Evolutionary conservation across 345 rosid species (phyloP), one percentile per base, ranked within the genome.

Genomic region (Pseudoturritis turrita): DNA sequence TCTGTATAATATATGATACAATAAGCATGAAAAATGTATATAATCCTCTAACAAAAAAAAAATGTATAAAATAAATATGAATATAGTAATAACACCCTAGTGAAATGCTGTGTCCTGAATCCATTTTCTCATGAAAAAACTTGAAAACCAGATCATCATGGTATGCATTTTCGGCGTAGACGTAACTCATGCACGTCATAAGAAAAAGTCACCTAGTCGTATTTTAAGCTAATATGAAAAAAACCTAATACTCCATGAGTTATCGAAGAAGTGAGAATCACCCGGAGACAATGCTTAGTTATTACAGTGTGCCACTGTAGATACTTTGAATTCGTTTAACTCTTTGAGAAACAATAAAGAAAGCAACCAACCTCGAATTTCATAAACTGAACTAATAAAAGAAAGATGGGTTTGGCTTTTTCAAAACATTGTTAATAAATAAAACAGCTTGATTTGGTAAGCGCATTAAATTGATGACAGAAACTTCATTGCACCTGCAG

Each of bases 391-490:
- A 31, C 61, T 50, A 40, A 39, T 58, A 74, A 65, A 65, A 28
- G 59, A 49, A 44, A 37, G 61, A 62, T 61, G 36, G 40, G 11
- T 36, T 49, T 35, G 10, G 28, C 11, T 10, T 8, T 47, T 15
- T 22, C 2, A 2, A 45, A 33, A 46, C 31, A 18, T 44, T 54
- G 59, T 56, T 46, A 23, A 23, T 73, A 55, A 54, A 55, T 55
- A 44, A 52, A 75, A 58, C 47, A 28, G 9, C 52, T 74, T 10
- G 19, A 68, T 75, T 75, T 52, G 70, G 74, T 75, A 68, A 60
- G 21, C 6, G 58, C 74, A 68, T 62, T 68, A 6, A 75, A 68
- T 68, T 59, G 55, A 60, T 66, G 64, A 23, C 68, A 54, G 49
- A 59, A 74, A 70, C 59, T 64, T 73, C 58, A 65, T 28, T 43